A percentile compares a stretch with the other conserved stretches of the same genome.
Conservation (phyloP, 805 yeast species). For the Starmerella stellata region DNA sequence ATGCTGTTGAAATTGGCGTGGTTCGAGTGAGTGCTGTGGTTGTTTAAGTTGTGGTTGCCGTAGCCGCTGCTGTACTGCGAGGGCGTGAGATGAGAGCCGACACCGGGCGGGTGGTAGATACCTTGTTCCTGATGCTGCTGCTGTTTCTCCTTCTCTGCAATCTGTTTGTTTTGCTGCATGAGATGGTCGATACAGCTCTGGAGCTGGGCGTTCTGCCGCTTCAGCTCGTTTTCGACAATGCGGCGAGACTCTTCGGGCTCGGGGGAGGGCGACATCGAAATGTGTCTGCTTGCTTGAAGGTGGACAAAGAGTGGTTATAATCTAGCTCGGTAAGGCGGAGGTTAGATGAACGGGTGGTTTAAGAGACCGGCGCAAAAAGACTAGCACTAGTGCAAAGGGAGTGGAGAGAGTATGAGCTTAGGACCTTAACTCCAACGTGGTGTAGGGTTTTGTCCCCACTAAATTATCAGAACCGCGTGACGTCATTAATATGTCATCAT, state of each 20-base stretch:
- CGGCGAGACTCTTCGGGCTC: not conserved
- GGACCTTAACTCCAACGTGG: too few species aligned
- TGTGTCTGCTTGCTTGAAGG: not conserved
- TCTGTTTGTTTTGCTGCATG: conserved; percentile 81
- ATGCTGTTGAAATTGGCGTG: conserved; percentile 5
- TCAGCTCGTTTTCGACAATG: conserved; percentile 36
- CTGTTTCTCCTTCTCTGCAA: conserved; percentile 46
- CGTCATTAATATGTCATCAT: conserved; percentile 1
- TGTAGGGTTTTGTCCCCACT: not conserved
- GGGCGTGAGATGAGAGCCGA: not conserved
- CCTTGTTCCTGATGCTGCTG: conserved; percentile 17
- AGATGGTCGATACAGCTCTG: conserved; percentile 86
- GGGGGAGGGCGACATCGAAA: not conserved
- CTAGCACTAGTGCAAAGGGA: too few species aligned
- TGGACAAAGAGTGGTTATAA: not conserved
- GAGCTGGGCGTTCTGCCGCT: conserved; percentile 55
- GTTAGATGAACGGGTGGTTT: too few species aligned
- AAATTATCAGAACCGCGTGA: not conserved
- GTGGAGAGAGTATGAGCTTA: too few species aligned
- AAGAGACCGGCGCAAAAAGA: too few species aligned
- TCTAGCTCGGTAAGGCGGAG: conserved; percentile 3
- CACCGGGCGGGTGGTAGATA: not conserved
- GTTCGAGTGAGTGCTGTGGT: conserved; percentile 6
- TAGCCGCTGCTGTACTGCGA: not conserved
- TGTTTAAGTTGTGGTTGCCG: conserved; percentile 4